Evolutionary conservation across 495 filamentous ascomycete species (phyloP), one percentile per base, ranked within the genome.

Genomic region (Massariosphaeria phaeospora): DNA sequence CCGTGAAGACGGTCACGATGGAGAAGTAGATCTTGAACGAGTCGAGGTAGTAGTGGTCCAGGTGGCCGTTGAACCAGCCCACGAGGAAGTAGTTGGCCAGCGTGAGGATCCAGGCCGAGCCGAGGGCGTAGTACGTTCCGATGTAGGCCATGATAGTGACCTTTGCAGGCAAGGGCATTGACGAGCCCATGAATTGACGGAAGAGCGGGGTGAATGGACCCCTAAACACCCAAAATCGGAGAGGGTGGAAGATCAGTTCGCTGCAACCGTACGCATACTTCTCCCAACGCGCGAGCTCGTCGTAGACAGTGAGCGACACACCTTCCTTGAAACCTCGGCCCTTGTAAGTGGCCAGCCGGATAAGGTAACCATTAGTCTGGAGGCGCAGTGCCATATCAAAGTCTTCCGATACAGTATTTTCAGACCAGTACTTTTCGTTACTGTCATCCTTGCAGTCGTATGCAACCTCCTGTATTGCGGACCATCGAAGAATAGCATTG

Each of bases 221-320:
- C 13, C 68, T 65, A 1, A 59, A 67, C 27, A 71, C 45, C 82
- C 82, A 85, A 58, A 74, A 71, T 17, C 62, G 63, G 13, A 91
- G 67, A 0, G 86, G 86, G 62, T 89, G 73, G 76, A 91, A 91
- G 55, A 91, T 75, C 39, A 91, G 70, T 66, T 91, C 86, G 72
- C 84, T 88, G 67, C 86, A 91, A n/a, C 86, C 86, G 64, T 90
- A 91, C 3, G 86, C 86, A 68, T 90, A 90, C 68, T 90, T 90
- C 62, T 90, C 86, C 86, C 86, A 90, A 26, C 86, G 83, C 3
- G 84, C 82, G 21, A 91, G 72, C 65, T 91, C 86, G 67, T 91
- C 86, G 68, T 91, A 91, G 25, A 91, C 86, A 8, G 86, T 91
- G 10, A 91, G 74, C 11, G 86, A 91, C 23, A 91, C 86, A 55